Conservation (phyloP, 495 filamentous ascomycete genomes). For the Podospora tetraspora region DNA sequence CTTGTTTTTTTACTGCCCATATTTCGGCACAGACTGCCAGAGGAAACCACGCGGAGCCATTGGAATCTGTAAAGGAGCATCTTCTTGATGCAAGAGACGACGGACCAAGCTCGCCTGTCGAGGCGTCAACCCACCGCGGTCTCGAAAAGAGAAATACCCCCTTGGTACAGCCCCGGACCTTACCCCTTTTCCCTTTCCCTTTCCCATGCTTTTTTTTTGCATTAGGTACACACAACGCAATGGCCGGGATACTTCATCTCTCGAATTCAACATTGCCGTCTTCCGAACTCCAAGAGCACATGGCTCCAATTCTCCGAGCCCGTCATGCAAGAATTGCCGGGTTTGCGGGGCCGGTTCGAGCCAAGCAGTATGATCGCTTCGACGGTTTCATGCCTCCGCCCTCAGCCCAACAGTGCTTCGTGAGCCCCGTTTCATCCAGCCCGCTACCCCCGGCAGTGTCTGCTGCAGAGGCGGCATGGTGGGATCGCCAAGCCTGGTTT, state of each 20-base stretch:
- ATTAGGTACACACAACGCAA: background rate
- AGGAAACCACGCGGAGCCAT: background rate
- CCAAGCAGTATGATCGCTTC: background rate
- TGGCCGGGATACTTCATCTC: background rate
- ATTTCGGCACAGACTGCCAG: background rate
- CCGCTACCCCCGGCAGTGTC: background rate
- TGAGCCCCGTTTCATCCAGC: background rate
- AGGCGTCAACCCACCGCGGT: background rate
- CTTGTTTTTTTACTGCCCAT: background rate
- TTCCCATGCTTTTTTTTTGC: background rate
- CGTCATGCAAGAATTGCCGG: background rate
- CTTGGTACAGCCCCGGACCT: background rate
- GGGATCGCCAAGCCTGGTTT: background rate
- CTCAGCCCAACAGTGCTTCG: background rate
- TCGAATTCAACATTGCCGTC: background rate
- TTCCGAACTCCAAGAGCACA: background rate
- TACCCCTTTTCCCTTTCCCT: background rate
- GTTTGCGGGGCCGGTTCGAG: background rate
- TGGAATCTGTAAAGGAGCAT: background rate
- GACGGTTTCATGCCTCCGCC: background rate
- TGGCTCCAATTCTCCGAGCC: background rate
- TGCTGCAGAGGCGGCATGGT: background rate
- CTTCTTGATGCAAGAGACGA: background rate
- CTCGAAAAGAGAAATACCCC: background rate
- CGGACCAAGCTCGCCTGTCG: background rate